phyloP scores from a whole-genome alignment of 2,329 filamentous ascomycete genomes.

The Aphanoascus verrucosus region DNA sequence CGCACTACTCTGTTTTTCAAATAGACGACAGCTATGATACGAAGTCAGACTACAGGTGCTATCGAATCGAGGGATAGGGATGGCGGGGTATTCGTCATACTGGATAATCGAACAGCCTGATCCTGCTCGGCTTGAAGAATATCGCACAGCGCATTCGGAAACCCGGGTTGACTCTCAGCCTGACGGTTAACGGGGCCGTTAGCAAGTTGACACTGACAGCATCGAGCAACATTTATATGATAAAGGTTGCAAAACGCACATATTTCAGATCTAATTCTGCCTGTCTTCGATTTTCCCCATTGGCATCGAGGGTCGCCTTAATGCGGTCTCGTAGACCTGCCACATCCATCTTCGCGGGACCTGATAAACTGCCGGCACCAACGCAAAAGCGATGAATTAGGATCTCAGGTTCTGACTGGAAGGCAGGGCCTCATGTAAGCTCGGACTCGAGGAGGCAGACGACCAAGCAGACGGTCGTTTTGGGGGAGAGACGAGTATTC shows the following conservation, averaged over 20 bases:
- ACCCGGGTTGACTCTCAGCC: conserved; percentile 84
- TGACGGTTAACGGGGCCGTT: conserved; percentile 28
- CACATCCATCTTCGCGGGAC: conserved; percentile 46
- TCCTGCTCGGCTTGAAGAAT: conserved; percentile 85
- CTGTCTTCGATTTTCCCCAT: conserved; percentile 51
- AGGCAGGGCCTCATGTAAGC: conserved; percentile 8
- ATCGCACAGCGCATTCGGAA: conserved; percentile 80
- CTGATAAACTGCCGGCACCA: conserved; percentile 7
- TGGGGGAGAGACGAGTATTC: background rate
- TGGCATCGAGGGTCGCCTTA: conserved; percentile 52
- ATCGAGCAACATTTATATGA: background rate
- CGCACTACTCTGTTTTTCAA: conserved; percentile 95
- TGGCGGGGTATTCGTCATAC: conserved; percentile 46
- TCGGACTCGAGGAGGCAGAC: conserved; percentile 1
- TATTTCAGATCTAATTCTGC: conserved; percentile 56
- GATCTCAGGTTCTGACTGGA: background rate
- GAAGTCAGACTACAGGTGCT: conserved; percentile 8
- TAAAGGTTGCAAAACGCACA: conserved; percentile 35
- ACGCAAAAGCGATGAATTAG: background rate
- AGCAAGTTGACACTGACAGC: background rate
- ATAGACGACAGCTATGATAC: conserved; percentile 71
- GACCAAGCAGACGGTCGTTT: conserved; percentile 4
- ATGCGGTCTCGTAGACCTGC: conserved; percentile 52
- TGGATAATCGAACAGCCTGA: conserved; percentile 70
- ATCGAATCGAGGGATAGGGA: conserved; percentile 9